These are phyloP conservation scores for Didymella lethalis DNA, from an alignment of 2,329 filamentous ascomycete species.

Conservation along the genomic window DNA sequence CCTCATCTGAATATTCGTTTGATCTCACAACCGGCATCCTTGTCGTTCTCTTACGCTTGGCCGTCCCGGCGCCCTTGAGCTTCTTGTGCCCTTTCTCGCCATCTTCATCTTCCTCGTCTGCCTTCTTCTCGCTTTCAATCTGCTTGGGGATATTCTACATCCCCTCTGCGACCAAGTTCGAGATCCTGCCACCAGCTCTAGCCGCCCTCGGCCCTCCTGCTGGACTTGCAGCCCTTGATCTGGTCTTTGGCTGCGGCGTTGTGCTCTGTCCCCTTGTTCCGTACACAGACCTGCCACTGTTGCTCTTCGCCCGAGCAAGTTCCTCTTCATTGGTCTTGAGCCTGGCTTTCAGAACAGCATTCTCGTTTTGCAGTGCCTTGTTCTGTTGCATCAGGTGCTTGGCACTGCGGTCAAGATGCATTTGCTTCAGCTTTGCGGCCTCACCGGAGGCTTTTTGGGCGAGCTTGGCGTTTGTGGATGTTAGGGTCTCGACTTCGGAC, in stretches of 20 bases:
- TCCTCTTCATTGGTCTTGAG: conserved; percentile 39
- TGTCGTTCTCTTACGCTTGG: background rate
- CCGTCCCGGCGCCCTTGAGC: background rate
- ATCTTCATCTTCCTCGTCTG: background rate
- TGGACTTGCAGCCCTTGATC: conserved; percentile 43
- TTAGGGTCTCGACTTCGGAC: conserved; percentile 25
- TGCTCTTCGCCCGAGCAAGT: conserved; percentile 27
- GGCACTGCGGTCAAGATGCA: conserved; percentile 28
- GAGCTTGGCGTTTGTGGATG: conserved; percentile 25
- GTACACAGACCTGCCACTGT: conserved; percentile 31
- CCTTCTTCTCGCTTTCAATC: background rate
- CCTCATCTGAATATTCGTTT: background rate
- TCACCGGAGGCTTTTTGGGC: conserved; percentile 31
- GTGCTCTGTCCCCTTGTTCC: conserved; percentile 42
- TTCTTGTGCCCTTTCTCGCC: background rate
- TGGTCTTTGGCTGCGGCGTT: conserved; percentile 39
- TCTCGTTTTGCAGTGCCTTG: conserved; percentile 20
- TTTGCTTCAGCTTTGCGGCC: conserved; percentile 26
- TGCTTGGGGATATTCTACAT: background rate
- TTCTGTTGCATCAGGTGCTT: conserved; percentile 21
- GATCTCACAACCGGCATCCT: background rate
- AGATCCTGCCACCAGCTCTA: conserved; percentile 7
- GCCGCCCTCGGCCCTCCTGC: background rate
- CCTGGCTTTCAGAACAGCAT: conserved; percentile 24
- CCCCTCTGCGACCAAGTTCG: conserved; percentile 9